Evolutionary conservation across 176 grass and related monocot genomes (phyloP), one percentile per base, ranked within the genome.

Genomic region (Oropetium thomaeum): DNA sequence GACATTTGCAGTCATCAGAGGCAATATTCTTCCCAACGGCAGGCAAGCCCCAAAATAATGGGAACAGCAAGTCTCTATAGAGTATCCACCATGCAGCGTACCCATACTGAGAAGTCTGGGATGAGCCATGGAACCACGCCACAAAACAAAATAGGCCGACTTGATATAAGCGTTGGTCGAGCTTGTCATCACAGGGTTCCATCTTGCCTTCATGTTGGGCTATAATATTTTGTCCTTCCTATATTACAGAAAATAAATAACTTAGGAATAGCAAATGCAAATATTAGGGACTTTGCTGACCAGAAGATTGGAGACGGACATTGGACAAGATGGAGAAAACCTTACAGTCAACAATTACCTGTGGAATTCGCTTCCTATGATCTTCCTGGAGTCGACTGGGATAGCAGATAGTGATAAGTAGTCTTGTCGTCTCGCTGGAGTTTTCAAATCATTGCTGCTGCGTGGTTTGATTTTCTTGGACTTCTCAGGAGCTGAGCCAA

Each of bases 381-480:
- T 82, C 68, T 95, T 94, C 77, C 84, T 84, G 15, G 91, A 85
- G 60, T 98, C 86, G 22, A 94, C 67, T 49, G 84, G 66, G 29
- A 99, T 81, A 51, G 79, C 40, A 65, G 96, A 92, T 49, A 95
- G 60, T 4, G 84, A 88, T 6, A 93, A 45, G 60, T 84, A 70
- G n/a, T 89, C 84, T 66, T 92, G 89, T 71, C 8, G 79, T 41
- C 94, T 82, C 57, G 75, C 20, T 74, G 84, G 45, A 1, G 82
- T 69, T 79, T 84, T 74, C 15, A 72, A 59, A 75, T 52, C 32
- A 41, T 71, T 70, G 20, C 29, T 29, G 34, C 26, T 70, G 59
- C 2, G 58, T 3, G 23, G n/a, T 31, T 88, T 28, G 37, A 67
- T 49, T 59, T 80, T 85, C 70, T 85, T 85, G 13, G 78, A 81